Evolutionary conservation across 2,329 filamentous ascomycete species (phyloP), one percentile per base, ranked within the genome.

Genomic region (Endocalyx cinctus): DNA sequence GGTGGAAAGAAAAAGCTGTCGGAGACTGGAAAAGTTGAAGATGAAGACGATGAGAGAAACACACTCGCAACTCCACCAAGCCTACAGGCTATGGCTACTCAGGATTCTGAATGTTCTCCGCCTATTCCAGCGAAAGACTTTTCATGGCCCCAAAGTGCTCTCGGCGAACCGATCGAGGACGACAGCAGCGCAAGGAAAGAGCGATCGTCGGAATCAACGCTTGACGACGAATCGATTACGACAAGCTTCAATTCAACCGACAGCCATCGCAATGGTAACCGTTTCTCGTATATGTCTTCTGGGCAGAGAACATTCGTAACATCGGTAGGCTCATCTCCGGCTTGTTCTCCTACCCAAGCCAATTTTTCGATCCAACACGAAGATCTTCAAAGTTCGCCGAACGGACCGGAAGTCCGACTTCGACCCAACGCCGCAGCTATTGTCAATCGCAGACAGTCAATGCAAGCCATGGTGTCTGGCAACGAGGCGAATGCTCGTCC

Each of bases 1-100:
- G 82, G 83, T 17, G 84, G 84, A 13, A 82, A 75, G 61, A 80
- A 74, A 54, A 67, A 69, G 35, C 54, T 74, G 16, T 74, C 77
- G 0, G 78, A 83, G 50, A 79, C 72, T 4, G 78, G 76, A 25
- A 67, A 62, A 39, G 66, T 67, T 1, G 71, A 70, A 40, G 38
- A 49, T 5, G 67, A 69, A 2, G 61, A 65, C 19, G 46, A 52
- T 10, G 30, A 40, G n/a, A 10, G 30, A 40, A 12, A 35, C 47
- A 48, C 55, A 17, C 43, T 66, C 13, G 59, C 54, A 34, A 55
- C 59, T 18, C 64, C 64, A 31, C 47, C 60, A 6, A 72, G 64
- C 42, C 67, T 72, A 39, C 63, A 67, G 27, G 65, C 64, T 1
- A 47, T 70, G 29, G 62, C 73, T n/a, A 57, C 69, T 14, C 62